Evolutionary conservation across 495 filamentous ascomycete genomes (phyloP).

Genomic region (Talaromyces ruber): DNA sequence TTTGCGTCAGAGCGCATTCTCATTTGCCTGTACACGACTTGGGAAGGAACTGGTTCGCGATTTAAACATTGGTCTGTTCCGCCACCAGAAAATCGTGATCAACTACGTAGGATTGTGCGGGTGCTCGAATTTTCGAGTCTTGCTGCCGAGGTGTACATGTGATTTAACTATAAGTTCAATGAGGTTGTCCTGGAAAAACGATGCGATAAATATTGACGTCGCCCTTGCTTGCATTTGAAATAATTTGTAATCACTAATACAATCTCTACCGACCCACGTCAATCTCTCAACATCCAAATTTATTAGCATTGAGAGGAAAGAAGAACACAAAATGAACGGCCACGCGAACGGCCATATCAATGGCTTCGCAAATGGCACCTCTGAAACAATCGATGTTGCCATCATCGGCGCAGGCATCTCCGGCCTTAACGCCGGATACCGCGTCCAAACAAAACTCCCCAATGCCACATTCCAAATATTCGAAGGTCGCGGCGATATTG

Average conservation of each 20-base stretch:
- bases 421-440: conserved; percentile 68
- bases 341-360: conserved; percentile 12
- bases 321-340: conserved; percentile 16
- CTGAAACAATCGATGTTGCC: conserved; percentile 45
- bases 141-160: conserved; percentile 3
- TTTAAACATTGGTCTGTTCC: background rate
- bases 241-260: background rate
- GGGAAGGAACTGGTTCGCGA: background rate
- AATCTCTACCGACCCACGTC: background rate
- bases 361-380: conserved; percentile 3
- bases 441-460: conserved; percentile 53
- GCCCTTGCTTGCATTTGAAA: background rate
- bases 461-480: conserved; percentile 49
- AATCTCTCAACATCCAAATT: background rate
- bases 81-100: background rate
- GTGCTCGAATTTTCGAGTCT: background rate
- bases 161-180: background rate
- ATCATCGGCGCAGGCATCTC: conserved; percentile 69
- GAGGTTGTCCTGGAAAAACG: background rate
- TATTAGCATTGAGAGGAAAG: background rate
- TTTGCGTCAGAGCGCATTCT: background rate
- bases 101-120: background rate
- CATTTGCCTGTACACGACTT: background rate
- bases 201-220: background rate
- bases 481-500: conserved; percentile 50